Evolutionary conservation across 768 basidiomycete genomes (phyloP), one percentile per base, ranked within the genome.

Genomic region (Pleurotus tuber-regium): DNA sequence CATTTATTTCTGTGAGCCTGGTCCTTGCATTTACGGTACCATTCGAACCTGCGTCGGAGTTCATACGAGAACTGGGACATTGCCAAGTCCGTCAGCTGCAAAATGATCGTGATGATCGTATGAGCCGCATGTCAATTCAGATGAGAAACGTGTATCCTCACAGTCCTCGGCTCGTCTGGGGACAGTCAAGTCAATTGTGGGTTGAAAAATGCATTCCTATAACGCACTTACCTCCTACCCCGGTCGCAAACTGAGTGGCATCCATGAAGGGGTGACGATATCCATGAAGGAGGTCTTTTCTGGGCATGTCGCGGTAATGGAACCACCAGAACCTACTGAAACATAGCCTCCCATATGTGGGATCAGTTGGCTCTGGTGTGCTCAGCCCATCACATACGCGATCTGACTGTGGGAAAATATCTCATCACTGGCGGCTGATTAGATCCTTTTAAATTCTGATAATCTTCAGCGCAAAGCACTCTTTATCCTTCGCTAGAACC

Each of bases 231-330:
- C 71, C 76, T 60, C 78, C 77, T 23, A 80, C 70, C 28, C 77
- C 78, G 9, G 73, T 73, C 4, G 70, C 51, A 54, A 70, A 77
- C 41, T 66, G 62, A 0, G 68, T 63, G 0, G 76, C 78, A 59
- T 74, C 70, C 26, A 77, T 57, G 57, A 79, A 80, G 4, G 79
- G 78, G 53, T 79, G 78, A 42, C 75, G 63, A 54, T 78, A 82
- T 0, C 76, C 78, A 48, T 21, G 30, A 3, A 48, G 31, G 11
- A 48, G 31, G n/a, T 48, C 46, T 23, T 36, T 48, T 19, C 46
- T 31, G 24, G 46, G 46, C 46, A 48, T 48, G 18, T 48, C 31
- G 46, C 19, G 21, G 46, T 48, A 14, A 31, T 48, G 46, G 43
- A 12, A 10, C 38, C 25, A 19, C 28, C 43, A 43, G 36, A n/a